Evolutionary conservation across 345 rosid genomes (phyloP).

Genomic region (Passiflora organensis): DNA sequence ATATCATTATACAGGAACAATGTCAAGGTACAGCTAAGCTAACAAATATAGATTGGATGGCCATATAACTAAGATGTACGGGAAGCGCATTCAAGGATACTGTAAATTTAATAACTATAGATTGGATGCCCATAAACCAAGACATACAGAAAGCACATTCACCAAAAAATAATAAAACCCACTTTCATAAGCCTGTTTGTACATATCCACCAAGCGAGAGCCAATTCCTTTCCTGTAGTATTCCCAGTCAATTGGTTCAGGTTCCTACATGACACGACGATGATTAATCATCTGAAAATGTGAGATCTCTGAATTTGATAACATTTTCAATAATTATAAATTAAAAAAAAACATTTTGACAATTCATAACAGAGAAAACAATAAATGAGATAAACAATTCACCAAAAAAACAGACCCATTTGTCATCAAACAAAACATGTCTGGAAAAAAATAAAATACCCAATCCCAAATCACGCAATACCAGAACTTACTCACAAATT

Average conservation of each 20-base stretch:
- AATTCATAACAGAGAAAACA: no score
- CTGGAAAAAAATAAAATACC: background rate
- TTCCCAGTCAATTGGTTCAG: constrained; percentile 94
- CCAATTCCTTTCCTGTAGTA: constrained; percentile 86
- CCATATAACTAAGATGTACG: no score
- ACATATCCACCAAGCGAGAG: constrained; percentile 87
- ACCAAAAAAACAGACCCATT: no score
- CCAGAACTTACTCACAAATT: background rate
- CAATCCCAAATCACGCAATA: background rate
- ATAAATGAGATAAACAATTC: no score
- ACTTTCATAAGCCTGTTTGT: constrained; percentile 92
- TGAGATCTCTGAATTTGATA: background rate
- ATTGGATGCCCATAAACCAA: background rate
- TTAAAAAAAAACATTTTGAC: background rate
- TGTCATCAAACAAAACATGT: no score
- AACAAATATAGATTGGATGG: no score
- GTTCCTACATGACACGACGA: constrained; percentile 50
- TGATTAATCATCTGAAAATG: background rate
- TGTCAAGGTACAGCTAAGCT: no score
- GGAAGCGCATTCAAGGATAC: no score
- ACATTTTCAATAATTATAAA: background rate
- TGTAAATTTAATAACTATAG: no score
- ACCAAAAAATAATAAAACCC: constrained; percentile 18
- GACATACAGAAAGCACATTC: background rate
- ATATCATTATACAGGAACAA: no score